These are phyloP conservation scores for Wakefieldia striispora DNA, from an alignment of 768 basidiomycete species.

Conservation along the genomic window DNA sequence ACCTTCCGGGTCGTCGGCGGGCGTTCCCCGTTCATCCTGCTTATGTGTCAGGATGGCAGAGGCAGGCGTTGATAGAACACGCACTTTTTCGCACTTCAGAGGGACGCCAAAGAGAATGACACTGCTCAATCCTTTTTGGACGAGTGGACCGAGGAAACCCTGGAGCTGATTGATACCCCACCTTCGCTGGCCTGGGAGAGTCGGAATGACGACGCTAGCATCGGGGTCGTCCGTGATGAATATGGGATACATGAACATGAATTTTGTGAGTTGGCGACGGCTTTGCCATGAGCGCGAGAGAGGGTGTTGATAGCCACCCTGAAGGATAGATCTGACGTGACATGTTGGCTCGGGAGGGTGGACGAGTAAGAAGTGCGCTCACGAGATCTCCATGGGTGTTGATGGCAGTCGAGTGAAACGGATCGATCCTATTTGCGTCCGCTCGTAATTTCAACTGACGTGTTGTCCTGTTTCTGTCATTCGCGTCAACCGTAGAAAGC, in stretches of 20 bases:
- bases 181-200: conserved; percentile 82
- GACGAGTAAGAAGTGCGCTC: conserved; percentile 15
- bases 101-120: conserved; percentile 97
- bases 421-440: no score
- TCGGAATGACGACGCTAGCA: conserved; percentile 71
- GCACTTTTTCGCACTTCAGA: conserved; percentile 71
- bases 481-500: no score
- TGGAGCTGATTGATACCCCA: conserved; percentile 97
- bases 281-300: conserved; percentile 87
- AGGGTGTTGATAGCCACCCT: conserved; percentile 94
- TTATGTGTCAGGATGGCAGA: neutral
- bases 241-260: conserved; percentile 99
- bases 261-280: conserved; percentile 74
- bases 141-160: conserved; percentile 80
- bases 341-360: conserved; percentile 1
- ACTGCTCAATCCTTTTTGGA: conserved; percentile 84
- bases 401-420: no score
- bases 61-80: neutral
- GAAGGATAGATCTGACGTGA: conserved; percentile 63
- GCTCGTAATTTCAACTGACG: no score
- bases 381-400: conserved; percentile 45
- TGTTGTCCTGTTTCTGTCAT: no score
- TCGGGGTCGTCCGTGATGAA: conserved; percentile 96
- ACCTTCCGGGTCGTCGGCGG: conserved; percentile 85
- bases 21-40: conserved; percentile 79